A percentile compares a stretch with the other conserved stretches of the same genome.
Evolutionary conservation across 2,329 filamentous ascomycete genomes (phyloP).

Genomic region (Cladosporium velox): DNA sequence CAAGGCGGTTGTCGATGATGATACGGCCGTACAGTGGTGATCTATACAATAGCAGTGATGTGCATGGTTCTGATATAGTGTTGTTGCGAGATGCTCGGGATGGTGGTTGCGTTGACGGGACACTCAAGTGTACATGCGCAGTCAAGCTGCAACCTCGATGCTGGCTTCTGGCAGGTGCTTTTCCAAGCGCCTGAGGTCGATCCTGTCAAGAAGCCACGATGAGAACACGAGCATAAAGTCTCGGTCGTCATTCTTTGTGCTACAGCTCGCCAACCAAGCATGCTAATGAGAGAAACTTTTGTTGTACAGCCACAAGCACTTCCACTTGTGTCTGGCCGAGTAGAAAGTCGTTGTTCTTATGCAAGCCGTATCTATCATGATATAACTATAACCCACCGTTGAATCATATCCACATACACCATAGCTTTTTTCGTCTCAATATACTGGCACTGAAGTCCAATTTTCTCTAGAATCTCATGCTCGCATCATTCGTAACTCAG

Average conservation of each 20-base stretch:
- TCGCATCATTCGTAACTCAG: slow-evolving; percentile 33
- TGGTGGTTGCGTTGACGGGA: background rate
- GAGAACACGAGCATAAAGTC: background rate
- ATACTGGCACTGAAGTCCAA: background rate
- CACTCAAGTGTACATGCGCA: background rate
- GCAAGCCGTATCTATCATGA: background rate
- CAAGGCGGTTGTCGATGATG: background rate
- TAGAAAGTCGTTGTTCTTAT: background rate
- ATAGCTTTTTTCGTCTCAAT: background rate
- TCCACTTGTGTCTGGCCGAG: background rate
- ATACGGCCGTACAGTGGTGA: background rate
- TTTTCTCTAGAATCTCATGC: background rate
- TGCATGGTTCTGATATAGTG: background rate
- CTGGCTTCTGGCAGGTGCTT: background rate
- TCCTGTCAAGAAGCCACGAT: background rate
- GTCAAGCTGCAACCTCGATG: background rate
- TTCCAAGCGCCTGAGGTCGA: background rate
- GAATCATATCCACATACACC: background rate
- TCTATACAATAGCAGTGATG: background rate
- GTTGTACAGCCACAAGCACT: background rate
- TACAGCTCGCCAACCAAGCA: background rate
- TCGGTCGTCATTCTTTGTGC: no score
- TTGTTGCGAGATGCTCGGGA: background rate
- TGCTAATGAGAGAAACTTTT: background rate
- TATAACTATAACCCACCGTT: background rate